Evolutionary conservation across 2,329 filamentous ascomycete species (phyloP).

Genomic region (Thermoascus crustaceus): DNA sequence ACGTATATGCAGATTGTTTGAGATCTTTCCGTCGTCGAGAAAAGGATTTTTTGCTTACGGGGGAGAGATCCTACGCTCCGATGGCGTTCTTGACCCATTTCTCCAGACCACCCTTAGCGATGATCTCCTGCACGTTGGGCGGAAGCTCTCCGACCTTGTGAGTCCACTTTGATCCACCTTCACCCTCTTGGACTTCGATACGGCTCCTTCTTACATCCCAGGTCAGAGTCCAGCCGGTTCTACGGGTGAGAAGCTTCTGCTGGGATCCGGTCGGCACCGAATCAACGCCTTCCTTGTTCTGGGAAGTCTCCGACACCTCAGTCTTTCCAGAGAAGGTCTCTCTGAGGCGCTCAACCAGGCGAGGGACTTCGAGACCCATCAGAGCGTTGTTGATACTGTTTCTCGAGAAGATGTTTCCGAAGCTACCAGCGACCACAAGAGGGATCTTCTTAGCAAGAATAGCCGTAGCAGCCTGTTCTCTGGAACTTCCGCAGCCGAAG

Average conservation of each 20-base stretch:
- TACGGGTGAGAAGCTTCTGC: slow-evolving; percentile 54
- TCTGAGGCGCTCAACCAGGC: slow-evolving; percentile 25
- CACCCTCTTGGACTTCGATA: slow-evolving; percentile 63
- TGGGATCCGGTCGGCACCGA: too few species aligned
- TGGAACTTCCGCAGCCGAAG: slow-evolving; percentile 73
- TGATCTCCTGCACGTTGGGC: slow-evolving; percentile 79
- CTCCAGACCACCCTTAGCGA: slow-evolving; percentile 68
- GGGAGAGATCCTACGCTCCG: too few species aligned
- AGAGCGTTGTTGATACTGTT: slow-evolving; percentile 38
- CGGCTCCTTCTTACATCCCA: slow-evolving; percentile 72
- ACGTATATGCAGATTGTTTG: background rate
- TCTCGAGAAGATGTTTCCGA: slow-evolving; percentile 75
- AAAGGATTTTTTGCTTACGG: too few species aligned
- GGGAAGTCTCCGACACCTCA: too few species aligned
- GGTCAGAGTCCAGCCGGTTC: slow-evolving; percentile 73
- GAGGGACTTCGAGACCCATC: slow-evolving; percentile 30
- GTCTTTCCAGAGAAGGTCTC: slow-evolving; percentile 29
- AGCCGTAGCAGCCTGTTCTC: slow-evolving; percentile 84
- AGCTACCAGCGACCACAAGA: slow-evolving; percentile 70
- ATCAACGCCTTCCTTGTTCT: too few species aligned
- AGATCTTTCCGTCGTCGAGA: too few species aligned
- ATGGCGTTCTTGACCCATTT: slow-evolving; percentile 74
- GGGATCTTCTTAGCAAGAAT: slow-evolving; percentile 74
- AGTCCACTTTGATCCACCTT: slow-evolving; percentile 60
- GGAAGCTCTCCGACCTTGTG: slow-evolving; percentile 77